Base-by-base conservation (phyloP, 2,329 filamentous ascomycete species). In the Colletotrichum theobromicola region DNA sequence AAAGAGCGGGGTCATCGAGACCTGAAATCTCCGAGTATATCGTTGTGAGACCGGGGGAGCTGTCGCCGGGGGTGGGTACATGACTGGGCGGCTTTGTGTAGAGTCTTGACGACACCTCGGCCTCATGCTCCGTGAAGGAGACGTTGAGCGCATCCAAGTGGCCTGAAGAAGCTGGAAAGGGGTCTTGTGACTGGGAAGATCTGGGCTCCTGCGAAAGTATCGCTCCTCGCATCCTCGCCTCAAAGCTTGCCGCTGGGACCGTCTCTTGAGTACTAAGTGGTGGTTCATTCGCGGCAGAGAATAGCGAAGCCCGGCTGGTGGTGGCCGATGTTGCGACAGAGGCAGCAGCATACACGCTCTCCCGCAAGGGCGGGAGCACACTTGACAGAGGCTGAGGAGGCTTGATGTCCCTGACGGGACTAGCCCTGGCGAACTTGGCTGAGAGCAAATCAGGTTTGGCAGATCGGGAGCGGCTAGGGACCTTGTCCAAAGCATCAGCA, bases 401-500 rank as follows among this genome's bases (percentile, higher is more conserved):
- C 15, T 13, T 13, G 7, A 21, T 6, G 18, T 35, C 57, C n/a
- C 30, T 16, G 57, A 21, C 10, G 5, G 8, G 57, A n/a, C 21
- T 61, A 5, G 18, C 28, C 3, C 10, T 61, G 28, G 12, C 26
- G 60, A 72, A 72, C 16, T 34, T 28, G 35, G 69, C 55, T 8
- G 62, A 34, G 15, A 21, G 15, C 16, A 62, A 21, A 15, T 46
- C 42, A 34, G 69, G 57, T 10, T 35, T 60, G 24, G 30, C 57
- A n/a, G 62, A 67, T 46, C 63, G 62, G 21, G 58, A 68, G 4
- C 69, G 70, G 21, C 63, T 75, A 13, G 72, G 72, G 13, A 72
- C 69, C 26, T 62, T 67, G 50, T 67, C 53, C 10, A 69, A 46
- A 37, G 70, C 26, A 18, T 42, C 6, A 10, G 32, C n/a, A 4